phyloP scores from a whole-genome alignment of 345 rosid species.

The Brassica incana region DNA sequence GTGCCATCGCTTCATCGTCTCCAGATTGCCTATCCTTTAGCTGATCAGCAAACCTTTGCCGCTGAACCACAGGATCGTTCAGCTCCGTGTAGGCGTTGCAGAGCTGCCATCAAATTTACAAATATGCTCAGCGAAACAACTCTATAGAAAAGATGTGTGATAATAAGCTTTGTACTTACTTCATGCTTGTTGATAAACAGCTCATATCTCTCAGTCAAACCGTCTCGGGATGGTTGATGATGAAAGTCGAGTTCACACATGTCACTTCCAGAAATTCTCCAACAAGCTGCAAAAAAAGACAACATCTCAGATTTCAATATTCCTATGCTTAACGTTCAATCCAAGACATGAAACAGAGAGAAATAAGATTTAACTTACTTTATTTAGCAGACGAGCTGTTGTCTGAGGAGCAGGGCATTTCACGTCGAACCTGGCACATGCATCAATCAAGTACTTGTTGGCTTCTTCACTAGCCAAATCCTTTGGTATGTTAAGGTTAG shows the following conservation, averaged over 20 bases:
- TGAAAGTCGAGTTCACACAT: conserved; percentile 90
- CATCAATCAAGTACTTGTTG: conserved; percentile 69
- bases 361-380: conserved; percentile 62
- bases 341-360: conserved; percentile 11
- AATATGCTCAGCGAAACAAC: neutral
- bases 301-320: neutral
- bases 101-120: conserved; percentile 43
- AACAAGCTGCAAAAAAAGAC: conserved; percentile 61
- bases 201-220: conserved; percentile 92
- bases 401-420: conserved; percentile 95
- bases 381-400: conserved; percentile 81
- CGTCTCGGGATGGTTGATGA: conserved; percentile 45
- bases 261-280: conserved; percentile 92
- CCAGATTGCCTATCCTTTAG: conserved; percentile 96
- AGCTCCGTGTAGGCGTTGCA: conserved; percentile 97
- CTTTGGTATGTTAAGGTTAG: conserved; percentile 83
- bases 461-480: conserved; percentile 83
- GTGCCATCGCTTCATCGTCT: conserved; percentile 97
- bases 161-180: conserved; percentile 41
- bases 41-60: conserved; percentile 88
- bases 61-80: conserved; percentile 97
- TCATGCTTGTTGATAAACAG: conserved; percentile 89
- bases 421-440: conserved; percentile 71
- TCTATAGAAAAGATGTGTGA: conserved; percentile 3
- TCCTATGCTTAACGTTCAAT: neutral